phyloP scores from a whole-genome alignment of 768 basidiomycete genomes.

The Exsudoporus frostii region DNA sequence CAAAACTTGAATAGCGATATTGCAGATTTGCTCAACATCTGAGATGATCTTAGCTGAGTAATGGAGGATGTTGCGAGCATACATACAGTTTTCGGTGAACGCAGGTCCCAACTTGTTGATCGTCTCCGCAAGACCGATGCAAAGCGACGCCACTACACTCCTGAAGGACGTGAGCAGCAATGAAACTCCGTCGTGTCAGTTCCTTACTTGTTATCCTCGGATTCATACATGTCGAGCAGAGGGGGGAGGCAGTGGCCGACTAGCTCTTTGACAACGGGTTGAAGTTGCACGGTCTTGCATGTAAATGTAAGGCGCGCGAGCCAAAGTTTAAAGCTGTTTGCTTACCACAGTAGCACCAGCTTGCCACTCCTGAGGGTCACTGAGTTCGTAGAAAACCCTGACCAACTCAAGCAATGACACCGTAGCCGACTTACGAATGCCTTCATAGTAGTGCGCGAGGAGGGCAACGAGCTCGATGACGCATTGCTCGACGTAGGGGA shows the following conservation, averaged over 20 bases:
- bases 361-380: slow-evolving; percentile 78
- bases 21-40: slow-evolving; percentile 79
- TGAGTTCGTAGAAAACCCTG: slow-evolving; percentile 87
- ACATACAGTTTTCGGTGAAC: slow-evolving; percentile 75
- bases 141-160: slow-evolving; percentile 83
- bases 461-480: slow-evolving; percentile 76
- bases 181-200: not conserved
- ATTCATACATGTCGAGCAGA: slow-evolving; percentile 85
- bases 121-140: slow-evolving; percentile 85
- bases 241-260: slow-evolving; percentile 69
- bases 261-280: slow-evolving; percentile 72
- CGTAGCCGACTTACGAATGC: slow-evolving; percentile 90
- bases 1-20: slow-evolving; percentile 78
- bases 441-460: slow-evolving; percentile 93
- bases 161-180: slow-evolving; percentile 39
- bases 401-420: slow-evolving; percentile 87
- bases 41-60: slow-evolving; percentile 5
- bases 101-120: slow-evolving; percentile 90
- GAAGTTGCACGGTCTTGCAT: slow-evolving; percentile 46
- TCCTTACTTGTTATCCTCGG: slow-evolving; percentile 95
- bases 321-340: slow-evolving; percentile 7
- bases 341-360: slow-evolving; percentile 66
- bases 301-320: slow-evolving; percentile 7
- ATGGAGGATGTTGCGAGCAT: not conserved
- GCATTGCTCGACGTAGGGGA: slow-evolving; percentile 85